These are phyloP conservation scores for Schoenoplectus tabernaemontani DNA, from an alignment of 202 grass and related monocot species.

Conservation along the genomic window DNA sequence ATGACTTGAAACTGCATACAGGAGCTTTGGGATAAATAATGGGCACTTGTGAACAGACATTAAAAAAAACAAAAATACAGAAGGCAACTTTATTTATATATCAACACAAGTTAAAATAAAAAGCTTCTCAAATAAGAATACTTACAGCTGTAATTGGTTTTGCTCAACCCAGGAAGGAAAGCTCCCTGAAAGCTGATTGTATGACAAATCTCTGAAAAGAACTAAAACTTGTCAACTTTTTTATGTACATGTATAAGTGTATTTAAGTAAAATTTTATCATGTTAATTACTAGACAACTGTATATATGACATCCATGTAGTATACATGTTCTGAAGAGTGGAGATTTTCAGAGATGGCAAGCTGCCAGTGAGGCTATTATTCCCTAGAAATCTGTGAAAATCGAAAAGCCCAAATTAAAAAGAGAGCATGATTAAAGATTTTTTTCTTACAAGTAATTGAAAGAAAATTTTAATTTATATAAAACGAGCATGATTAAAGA, in stretches of 20 bases:
- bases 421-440: not conserved
- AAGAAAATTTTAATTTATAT: no score
- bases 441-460: no score
- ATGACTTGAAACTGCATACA: no score
- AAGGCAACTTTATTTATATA: no score
- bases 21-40: not conserved
- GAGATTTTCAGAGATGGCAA: slow-evolving; percentile 44
- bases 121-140: not conserved
- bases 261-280: not conserved
- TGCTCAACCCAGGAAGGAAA: slow-evolving; percentile 55
- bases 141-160: slow-evolving; percentile 43
- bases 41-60: not conserved
- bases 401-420: not conserved
- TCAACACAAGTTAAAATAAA: no score
- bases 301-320: not conserved
- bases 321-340: slow-evolving; percentile 36
- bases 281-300: not conserved
- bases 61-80: not conserved
- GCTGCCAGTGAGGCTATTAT: slow-evolving; percentile 61
- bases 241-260: not conserved
- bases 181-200: slow-evolving; percentile 59
- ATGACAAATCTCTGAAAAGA: slow-evolving; percentile 67
- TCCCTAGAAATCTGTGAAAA: slow-evolving; percentile 84
- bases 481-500: no score
- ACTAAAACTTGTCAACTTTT: not conserved